Percentiles rank a stretch among this genome's conserved stretches.
Evolutionary conservation across 257 asterid genomes (phyloP).

Genomic region (Solanum sitiens): DNA sequence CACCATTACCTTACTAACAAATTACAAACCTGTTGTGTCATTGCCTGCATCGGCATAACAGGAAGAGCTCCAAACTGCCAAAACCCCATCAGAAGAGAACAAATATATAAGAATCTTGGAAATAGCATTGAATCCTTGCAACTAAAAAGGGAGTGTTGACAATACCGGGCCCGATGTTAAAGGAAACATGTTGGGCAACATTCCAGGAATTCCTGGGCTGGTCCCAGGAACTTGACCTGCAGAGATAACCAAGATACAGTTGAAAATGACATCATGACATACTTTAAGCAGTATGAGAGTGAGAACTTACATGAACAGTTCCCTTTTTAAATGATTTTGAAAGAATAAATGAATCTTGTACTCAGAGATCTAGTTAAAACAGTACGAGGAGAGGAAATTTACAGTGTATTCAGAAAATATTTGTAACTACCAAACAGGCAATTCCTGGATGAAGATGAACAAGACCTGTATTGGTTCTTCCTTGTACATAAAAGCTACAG

Average conservation of each 20-base stretch:
- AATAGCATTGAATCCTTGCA: background rate
- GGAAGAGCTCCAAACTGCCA: conserved; percentile 72
- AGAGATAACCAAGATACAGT: conserved; percentile 17
- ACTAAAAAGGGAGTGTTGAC: background rate
- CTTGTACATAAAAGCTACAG: conserved; percentile 98
- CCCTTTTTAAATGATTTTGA: background rate
- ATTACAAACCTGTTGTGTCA: conserved; percentile 88
- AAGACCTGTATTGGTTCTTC: conserved; percentile 91
- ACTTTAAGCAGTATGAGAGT: background rate
- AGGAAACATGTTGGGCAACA: conserved; percentile 75
- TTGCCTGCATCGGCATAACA: conserved; percentile 81
- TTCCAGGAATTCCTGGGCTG: conserved; percentile 61
- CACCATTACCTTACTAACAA: background rate
- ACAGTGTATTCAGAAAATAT: conserved; percentile 12
- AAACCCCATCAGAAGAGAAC: background rate
- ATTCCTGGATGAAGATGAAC: conserved; percentile 94
- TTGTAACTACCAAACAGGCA: conserved; percentile 59
- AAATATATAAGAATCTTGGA: background rate
- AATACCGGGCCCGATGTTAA: conserved; percentile 68
- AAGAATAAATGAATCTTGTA: background rate
- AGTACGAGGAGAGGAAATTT: background rate
- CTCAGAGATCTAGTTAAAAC: background rate
- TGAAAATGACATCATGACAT: background rate
- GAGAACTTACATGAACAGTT: background rate
- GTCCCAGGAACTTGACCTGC: conserved; percentile 84